Evolutionary conservation across 2,329 filamentous ascomycete species (phyloP).

Genomic region (Macrophomina phaseolina): DNA sequence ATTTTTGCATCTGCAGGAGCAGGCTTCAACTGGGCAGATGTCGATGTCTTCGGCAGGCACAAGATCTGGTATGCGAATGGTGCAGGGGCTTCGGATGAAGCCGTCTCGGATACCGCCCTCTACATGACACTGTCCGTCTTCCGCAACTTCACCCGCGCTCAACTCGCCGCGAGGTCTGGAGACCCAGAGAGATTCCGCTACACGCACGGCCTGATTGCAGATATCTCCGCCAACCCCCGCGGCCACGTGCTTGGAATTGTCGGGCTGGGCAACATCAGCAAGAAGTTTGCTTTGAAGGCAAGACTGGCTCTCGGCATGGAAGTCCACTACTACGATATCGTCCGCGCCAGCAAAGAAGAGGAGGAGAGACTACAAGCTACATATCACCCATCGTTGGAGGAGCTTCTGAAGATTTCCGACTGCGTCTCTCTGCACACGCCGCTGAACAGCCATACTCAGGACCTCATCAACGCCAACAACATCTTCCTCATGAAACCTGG

Average conservation of each 20-base stretch:
- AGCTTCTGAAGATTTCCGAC: conserved; percentile 41
- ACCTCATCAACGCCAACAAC: conserved; percentile 46
- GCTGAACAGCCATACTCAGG: conserved; percentile 37
- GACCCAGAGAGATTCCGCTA: conserved; percentile 28
- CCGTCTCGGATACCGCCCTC: conserved; percentile 51
- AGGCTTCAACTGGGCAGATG: conserved; percentile 33
- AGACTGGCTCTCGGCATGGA: conserved; percentile 29
- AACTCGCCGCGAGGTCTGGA: conserved; percentile 29
- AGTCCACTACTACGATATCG: conserved; percentile 30
- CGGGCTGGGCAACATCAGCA: conserved; percentile 38
- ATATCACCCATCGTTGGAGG: conserved; percentile 36
- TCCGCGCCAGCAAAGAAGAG: conserved; percentile 31
- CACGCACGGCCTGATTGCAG: conserved; percentile 27
- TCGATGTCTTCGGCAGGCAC: conserved; percentile 26
- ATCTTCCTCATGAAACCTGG: conserved; percentile 35
- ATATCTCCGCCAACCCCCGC: conserved; percentile 27
- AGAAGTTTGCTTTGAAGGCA: conserved; percentile 39
- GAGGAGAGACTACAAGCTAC: conserved; percentile 39
- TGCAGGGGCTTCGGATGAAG: conserved; percentile 50
- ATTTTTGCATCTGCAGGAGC: conserved; percentile 31
- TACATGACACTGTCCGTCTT: conserved; percentile 48
- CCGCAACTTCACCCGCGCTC: conserved; percentile 29
- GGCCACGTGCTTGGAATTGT: conserved; percentile 30
- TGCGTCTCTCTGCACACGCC: conserved; percentile 45
- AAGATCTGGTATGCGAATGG: conserved; percentile 49